phyloP scores from a whole-genome alignment of 768 basidiomycete genomes.

The Gautieria morchelliformis region DNA sequence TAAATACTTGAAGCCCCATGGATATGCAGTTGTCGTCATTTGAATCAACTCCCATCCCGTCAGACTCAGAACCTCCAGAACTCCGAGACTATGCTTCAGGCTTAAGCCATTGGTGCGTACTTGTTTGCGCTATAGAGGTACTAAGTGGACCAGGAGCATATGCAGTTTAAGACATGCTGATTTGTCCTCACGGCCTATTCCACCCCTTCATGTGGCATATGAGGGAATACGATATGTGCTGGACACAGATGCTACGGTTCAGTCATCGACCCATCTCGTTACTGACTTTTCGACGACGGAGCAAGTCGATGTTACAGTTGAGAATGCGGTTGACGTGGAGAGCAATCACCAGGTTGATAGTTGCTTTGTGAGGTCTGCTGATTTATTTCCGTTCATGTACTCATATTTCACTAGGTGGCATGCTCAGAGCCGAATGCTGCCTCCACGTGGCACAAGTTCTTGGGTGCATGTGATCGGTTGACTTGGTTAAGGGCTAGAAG shows the following conservation, averaged over 20 bases:
- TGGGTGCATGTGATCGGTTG: constrained; percentile 34
- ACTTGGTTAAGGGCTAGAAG: constrained; percentile 15
- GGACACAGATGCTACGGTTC: constrained; percentile 36
- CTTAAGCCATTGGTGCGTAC: not conserved
- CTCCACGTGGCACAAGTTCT: constrained; percentile 36
- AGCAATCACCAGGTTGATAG: constrained; percentile 38
- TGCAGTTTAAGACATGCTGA: constrained; percentile 29
- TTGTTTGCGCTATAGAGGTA: constrained; percentile 5
- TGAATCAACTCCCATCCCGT: constrained; percentile 20
- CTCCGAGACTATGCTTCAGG: constrained; percentile 30
- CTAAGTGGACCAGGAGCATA: constrained; percentile 9
- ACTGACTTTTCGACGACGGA: constrained; percentile 7
- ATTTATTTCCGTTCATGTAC: constrained; percentile 1
- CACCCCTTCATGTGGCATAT: constrained; percentile 9
- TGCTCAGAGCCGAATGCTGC: constrained; percentile 30
- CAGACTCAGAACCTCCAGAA: constrained; percentile 28
- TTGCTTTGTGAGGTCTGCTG: constrained; percentile 39
- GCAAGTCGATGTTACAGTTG: constrained; percentile 22
- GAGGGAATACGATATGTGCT: constrained; percentile 33
- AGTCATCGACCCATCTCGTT: constrained; percentile 22
- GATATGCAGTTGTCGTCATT: constrained; percentile 44
- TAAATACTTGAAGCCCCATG: constrained; percentile 33
- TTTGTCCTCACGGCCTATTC: constrained; percentile 26
- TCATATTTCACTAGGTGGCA: constrained; percentile 28
- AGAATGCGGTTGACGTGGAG: constrained; percentile 46